phyloP scores from a whole-genome alignment of 495 filamentous ascomycete genomes.

The Penicillium psychrofluorescens region DNA sequence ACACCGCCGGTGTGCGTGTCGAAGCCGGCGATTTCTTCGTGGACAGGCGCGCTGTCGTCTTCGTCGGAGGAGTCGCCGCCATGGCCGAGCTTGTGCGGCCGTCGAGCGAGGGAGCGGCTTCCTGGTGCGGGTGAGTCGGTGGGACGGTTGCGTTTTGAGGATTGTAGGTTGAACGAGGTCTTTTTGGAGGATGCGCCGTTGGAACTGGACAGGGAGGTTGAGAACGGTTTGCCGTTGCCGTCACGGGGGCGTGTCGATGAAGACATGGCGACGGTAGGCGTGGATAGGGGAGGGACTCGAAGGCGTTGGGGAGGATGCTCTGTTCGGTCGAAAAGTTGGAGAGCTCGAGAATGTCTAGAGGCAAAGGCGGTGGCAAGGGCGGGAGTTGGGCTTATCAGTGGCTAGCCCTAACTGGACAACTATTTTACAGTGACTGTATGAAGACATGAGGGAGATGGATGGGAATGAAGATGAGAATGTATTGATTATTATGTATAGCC shows the following conservation, averaged over 20 bases:
- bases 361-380: too few species aligned
- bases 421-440: too few species aligned
- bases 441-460: too few species aligned
- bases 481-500: too few species aligned
- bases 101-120: slow-evolving; percentile 22
- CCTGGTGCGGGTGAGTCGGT: slow-evolving; percentile 8
- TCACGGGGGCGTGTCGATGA: slow-evolving; percentile 7
- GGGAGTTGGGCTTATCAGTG: too few species aligned
- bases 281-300: not conserved
- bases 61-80: slow-evolving; percentile 46
- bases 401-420: too few species aligned
- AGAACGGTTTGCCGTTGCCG: slow-evolving; percentile 17
- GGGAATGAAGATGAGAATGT: too few species aligned
- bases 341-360: too few species aligned
- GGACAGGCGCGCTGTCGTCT: slow-evolving; percentile 23
- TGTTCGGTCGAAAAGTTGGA: too few species aligned
- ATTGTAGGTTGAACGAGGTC: slow-evolving; percentile 27
- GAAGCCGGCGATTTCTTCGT: slow-evolving; percentile 53
- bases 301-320: too few species aligned
- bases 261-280: slow-evolving; percentile 10
- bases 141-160: slow-evolving; percentile 13
- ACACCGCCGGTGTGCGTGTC: slow-evolving; percentile 50
- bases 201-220: slow-evolving; percentile 19
- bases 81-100: slow-evolving; percentile 27
- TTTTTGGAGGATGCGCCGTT: slow-evolving; percentile 19